Evolutionary conservation across 169 alveolate species (phyloP).

Genomic region (Plasmodium gaboni): DNA sequence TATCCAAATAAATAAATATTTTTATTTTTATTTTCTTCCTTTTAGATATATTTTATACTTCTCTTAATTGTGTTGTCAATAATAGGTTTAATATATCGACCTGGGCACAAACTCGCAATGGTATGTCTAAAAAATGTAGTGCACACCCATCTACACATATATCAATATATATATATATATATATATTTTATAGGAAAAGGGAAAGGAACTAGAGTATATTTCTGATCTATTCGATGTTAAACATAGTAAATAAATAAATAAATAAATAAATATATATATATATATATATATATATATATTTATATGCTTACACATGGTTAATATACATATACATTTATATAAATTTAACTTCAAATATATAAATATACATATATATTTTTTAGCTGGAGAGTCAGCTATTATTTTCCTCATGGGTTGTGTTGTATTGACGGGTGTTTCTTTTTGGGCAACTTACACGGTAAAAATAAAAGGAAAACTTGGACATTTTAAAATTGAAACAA

Average conservation of each 20-base stretch:
- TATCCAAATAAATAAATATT: not conserved
- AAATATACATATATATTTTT: not conserved
- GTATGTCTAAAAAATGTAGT: not conserved
- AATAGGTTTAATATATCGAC: conserved; percentile 64
- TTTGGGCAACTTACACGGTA: conserved; percentile 75
- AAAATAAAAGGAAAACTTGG: not conserved
- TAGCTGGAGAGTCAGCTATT: conserved; percentile 72
- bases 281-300: not conserved
- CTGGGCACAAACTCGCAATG: conserved; percentile 62
- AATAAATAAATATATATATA: not conserved
- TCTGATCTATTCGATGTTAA: conserved; percentile 47
- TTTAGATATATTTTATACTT: conserved; percentile 54
- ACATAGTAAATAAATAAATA: conserved; percentile 25
- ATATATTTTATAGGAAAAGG: conserved; percentile 49
- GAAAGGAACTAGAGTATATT: conserved; percentile 65
- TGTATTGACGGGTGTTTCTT: conserved; percentile 51
- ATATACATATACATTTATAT: too few species aligned
- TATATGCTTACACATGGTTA: too few species aligned
- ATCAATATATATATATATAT: not conserved
- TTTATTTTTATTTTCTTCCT: not conserved
- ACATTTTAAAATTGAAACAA: not conserved
- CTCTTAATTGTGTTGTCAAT: conserved; percentile 53
- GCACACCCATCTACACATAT: too few species aligned
- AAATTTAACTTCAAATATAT: not conserved
- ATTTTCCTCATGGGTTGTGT: conserved; percentile 69